phyloP scores from a whole-genome alignment of 2,329 filamentous ascomycete genomes.

The Fusarium zealandicum region DNA sequence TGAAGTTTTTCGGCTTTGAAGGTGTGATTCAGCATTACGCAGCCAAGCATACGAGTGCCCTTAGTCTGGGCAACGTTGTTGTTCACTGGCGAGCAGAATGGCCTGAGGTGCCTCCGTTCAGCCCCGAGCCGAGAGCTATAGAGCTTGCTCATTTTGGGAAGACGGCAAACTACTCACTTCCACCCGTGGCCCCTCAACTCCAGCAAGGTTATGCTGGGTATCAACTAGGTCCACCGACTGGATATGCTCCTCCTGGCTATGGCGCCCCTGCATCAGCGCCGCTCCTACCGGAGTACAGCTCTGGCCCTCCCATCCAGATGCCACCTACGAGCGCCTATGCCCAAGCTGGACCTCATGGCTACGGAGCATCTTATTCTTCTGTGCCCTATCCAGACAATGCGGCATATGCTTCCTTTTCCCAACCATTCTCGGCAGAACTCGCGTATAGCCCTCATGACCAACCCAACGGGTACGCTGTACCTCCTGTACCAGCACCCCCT shows the following conservation, averaged over 20 bases:
- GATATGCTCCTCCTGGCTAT: conserved; percentile 28
- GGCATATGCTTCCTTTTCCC: conserved; percentile 22
- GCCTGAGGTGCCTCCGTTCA: conserved; percentile 78
- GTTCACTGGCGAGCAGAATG: conserved; percentile 84
- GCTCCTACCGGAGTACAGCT: conserved; percentile 8
- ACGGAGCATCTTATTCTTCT: conserved; percentile 16
- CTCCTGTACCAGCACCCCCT: background rate
- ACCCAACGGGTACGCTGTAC: conserved; percentile 7
- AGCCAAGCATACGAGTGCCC: conserved; percentile 76
- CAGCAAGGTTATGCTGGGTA: conserved; percentile 19
- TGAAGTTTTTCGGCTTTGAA: conserved; percentile 78
- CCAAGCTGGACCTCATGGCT: conserved; percentile 15
- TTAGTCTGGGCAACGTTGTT: conserved; percentile 75
- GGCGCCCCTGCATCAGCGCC: conserved; percentile 9
- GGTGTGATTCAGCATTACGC: conserved; percentile 83
- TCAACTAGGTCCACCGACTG: conserved; percentile 12
- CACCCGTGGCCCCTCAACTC: background rate
- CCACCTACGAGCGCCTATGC: conserved; percentile 10
- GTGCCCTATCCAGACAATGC: conserved; percentile 20
- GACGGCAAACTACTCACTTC: conserved; percentile 2
- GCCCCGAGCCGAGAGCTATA: conserved; percentile 60
- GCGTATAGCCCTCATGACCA: conserved; percentile 7
- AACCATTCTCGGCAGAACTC: conserved; percentile 6
- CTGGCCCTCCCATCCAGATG: conserved; percentile 13
- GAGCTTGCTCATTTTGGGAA: conserved; percentile 32